phyloP scores from a whole-genome alignment of 2,329 filamentous ascomycete species.

The Fusarium redolens region DNA sequence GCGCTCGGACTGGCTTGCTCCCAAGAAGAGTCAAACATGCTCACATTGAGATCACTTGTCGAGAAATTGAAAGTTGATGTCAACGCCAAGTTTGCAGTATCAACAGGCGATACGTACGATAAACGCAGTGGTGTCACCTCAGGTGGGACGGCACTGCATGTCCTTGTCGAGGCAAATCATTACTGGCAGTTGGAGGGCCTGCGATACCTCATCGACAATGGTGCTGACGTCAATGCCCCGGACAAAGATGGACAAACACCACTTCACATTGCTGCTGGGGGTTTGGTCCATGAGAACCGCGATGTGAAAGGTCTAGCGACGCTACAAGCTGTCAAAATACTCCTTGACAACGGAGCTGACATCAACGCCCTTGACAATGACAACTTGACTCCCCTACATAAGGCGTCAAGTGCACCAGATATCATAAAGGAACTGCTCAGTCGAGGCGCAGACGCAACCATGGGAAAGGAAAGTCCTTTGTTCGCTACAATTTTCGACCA shows the following conservation, averaged over 20 bases:
- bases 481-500: constrained; percentile 21
- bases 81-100: constrained; percentile 1
- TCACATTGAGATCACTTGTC: constrained; percentile 23
- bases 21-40: constrained; percentile 13
- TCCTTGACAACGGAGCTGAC: constrained; percentile 36
- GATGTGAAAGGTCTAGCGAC: constrained; percentile 6
- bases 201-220: constrained; percentile 20
- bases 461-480: constrained; percentile 12
- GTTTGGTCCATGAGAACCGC: not conserved
- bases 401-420: constrained; percentile 8
- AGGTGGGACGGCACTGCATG: constrained; percentile 32
- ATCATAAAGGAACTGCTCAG: constrained; percentile 14
- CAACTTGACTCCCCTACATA: constrained; percentile 11
- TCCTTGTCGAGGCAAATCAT: constrained; percentile 21
- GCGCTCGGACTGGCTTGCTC: constrained; percentile 22
- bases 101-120: not conserved
- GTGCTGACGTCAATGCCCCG: constrained; percentile 15
- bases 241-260: constrained; percentile 14
- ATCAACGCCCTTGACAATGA: constrained; percentile 13
- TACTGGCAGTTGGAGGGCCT: constrained; percentile 37
- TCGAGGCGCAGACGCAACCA: constrained; percentile 8
- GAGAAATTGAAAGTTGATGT: constrained; percentile 28
- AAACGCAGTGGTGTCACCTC: not conserved
- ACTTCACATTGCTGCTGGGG: constrained; percentile 26
- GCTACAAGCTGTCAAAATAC: constrained; percentile 5